Base-by-base conservation (phyloP, 169 alveolate species). In the Neospora caninum region DNA sequence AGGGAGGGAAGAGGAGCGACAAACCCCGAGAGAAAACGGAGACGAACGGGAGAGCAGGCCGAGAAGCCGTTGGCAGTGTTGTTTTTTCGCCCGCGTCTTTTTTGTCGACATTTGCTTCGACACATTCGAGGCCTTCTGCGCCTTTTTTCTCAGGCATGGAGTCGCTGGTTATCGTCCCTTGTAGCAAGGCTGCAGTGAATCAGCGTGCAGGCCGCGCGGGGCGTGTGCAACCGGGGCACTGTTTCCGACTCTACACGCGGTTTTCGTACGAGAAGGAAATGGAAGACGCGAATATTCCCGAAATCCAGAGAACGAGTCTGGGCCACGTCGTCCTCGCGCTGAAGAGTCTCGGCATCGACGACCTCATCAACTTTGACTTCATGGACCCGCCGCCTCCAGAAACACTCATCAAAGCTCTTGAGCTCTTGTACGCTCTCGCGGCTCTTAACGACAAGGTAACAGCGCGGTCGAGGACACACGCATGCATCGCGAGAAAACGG, bases 201-300 rank as follows among this genome's bases (percentile, higher is more conserved):
- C 99, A 99, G 98, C 98, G 99, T 91, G 99, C 99, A 39, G 99
- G 99, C 38, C 98, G 99, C 91, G 99, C 99, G 0, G 99, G 99
- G 31, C 98, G 99, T 94, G 99, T 99, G n/a, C 98, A 99, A 36
- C 99, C 99, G 4, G 97, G 97, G 43, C 98, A 98, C 95, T 99
- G 99, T 95, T 99, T 99, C 96, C 98, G 99, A 88, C 95, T 99
- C 95, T 99, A 98, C 96, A 99, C 99, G 42, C 97, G 98, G 87
- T 98, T 98, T 96, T 98, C 99, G 38, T 99, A 96, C 96, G 98
- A 98, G 93, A 97, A 99, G 96, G 99, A 99, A 95, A 97, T 99
- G 97, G 99, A 99, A 92, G 98, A 92, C 87, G 95, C 96, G 31
- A 95, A 95, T 43, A 93, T 89, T 0, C 97, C 97, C 0, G 97